Percentiles rank a stretch among this genome's conserved stretches.
Evolutionary conservation across 23 red algal species (phyloP).

Genomic region (Agarophyton chilense): DNA sequence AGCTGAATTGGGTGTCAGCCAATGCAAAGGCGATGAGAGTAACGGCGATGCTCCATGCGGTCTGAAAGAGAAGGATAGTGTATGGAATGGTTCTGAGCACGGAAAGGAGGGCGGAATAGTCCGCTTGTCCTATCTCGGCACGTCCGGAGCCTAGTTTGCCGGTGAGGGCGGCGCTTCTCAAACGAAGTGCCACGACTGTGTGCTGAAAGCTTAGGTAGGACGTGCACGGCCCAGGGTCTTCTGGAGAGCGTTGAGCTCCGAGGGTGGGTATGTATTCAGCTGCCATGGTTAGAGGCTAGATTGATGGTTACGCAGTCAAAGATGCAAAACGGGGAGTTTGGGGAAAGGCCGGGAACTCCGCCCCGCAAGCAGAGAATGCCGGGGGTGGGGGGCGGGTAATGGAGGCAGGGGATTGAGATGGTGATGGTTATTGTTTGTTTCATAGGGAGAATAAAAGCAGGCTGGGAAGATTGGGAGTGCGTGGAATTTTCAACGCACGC

Average conservation of each 20-base stretch:
- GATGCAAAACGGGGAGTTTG: too few species aligned
- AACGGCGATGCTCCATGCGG: slow-evolving; percentile 1
- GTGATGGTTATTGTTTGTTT: too few species aligned
- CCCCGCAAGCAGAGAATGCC: too few species aligned
- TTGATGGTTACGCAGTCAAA: too few species aligned
- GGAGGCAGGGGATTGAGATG: too few species aligned
- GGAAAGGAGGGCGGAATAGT: neutral
- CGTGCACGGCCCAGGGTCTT: neutral
- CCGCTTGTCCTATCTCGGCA: neutral
- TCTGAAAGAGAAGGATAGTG: neutral
- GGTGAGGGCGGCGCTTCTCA: neutral
- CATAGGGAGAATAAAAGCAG: too few species aligned
- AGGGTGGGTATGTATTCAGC: neutral
- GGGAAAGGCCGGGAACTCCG: too few species aligned
- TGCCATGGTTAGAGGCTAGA: too few species aligned
- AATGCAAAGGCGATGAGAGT: slow-evolving; percentile 12
- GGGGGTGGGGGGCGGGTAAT: too few species aligned
- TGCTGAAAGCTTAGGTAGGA: neutral
- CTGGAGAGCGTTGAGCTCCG: too few species aligned
- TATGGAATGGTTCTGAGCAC: slow-evolving; percentile 17
- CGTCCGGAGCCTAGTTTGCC: slow-evolving; percentile 1
- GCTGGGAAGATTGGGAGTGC: too few species aligned
- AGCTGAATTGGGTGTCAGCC: neutral
- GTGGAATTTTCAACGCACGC: too few species aligned
- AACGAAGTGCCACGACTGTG: neutral